phyloP scores from a whole-genome alignment of 139 green algal genomes.

The Chlorella vulgaris region DNA sequence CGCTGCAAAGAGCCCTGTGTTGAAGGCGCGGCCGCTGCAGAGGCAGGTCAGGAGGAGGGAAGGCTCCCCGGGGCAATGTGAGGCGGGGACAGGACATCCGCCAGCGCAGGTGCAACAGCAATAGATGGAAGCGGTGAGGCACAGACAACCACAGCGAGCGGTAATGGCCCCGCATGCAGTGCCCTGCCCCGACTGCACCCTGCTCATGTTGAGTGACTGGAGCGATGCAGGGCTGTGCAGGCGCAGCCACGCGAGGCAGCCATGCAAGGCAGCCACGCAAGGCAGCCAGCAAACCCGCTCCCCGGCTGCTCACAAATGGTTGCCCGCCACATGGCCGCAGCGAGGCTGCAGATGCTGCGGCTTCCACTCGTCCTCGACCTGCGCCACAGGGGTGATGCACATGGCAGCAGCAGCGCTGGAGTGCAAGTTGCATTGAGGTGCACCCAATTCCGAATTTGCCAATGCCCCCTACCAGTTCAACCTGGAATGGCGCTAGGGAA shows the following conservation, averaged over 20 bases:
- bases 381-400: background rate
- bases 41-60: background rate
- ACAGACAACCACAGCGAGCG: too few relatives aligned
- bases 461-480: too few relatives aligned
- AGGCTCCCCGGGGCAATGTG: background rate
- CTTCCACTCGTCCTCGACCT: constrained; percentile 21
- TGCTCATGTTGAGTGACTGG: background rate
- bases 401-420: too few relatives aligned
- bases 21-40: constrained; percentile 18
- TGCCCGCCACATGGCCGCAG: constrained; percentile 5
- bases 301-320: constrained; percentile 10
- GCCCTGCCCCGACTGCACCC: too few relatives aligned
- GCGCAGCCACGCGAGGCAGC: background rate
- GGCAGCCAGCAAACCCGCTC: background rate
- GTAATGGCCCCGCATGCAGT: too few relatives aligned
- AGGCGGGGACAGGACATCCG: background rate
- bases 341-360: background rate
- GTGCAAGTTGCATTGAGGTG: background rate
- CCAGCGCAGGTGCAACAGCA: background rate
- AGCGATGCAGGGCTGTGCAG: background rate
- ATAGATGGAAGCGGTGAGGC: too few relatives aligned
- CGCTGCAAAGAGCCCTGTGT: constrained; percentile 7
- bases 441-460: background rate
- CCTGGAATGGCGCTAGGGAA: too few relatives aligned
- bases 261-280: background rate